phyloP scores from a whole-genome alignment of 331 rosid genomes.

The Dryas integrifolia region DNA sequence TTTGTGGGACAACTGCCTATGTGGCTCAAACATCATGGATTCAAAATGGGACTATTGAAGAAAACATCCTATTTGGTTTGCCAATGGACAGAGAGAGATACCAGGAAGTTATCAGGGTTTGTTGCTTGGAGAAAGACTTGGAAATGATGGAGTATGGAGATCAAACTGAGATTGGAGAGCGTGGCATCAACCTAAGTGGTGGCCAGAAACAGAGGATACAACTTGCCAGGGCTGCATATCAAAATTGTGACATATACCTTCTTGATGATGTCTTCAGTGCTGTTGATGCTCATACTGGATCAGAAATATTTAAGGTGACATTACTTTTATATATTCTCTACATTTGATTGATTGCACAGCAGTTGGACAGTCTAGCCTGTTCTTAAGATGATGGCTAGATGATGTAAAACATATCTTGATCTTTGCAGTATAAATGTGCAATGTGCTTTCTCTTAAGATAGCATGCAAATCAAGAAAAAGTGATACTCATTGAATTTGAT shows the following conservation, averaged over 20 bases:
- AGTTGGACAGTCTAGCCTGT: not conserved
- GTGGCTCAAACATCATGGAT: conserved; percentile 97
- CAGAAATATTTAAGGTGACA: conserved; percentile 81
- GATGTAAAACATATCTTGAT: not conserved
- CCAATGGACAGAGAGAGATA: conserved; percentile 69
- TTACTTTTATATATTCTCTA: not conserved
- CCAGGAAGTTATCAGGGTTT: conserved; percentile 59
- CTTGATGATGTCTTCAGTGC: conserved; percentile 94
- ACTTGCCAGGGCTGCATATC: conserved; percentile 89
- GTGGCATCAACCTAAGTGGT: conserved; percentile 91
- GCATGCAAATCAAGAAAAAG: too few species aligned
- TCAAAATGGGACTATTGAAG: conserved; percentile 87
- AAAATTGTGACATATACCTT: conserved; percentile 77
- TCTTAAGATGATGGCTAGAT: not conserved
- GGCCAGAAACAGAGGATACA: conserved; percentile 96
- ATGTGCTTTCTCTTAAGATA: too few species aligned
- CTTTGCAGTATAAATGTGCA: not conserved
- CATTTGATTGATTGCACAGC: not conserved
- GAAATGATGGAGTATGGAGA: conserved; percentile 93
- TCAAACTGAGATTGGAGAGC: conserved; percentile 95
- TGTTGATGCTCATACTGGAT: conserved; percentile 93
- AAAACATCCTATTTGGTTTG: conserved; percentile 71
- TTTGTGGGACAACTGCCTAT: conserved; percentile 78
- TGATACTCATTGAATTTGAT: too few species aligned
- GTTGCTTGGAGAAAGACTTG: conserved; percentile 83